phyloP scores from a whole-genome alignment of 441 rosid genomes.

The Aleurites moluccanus region DNA sequence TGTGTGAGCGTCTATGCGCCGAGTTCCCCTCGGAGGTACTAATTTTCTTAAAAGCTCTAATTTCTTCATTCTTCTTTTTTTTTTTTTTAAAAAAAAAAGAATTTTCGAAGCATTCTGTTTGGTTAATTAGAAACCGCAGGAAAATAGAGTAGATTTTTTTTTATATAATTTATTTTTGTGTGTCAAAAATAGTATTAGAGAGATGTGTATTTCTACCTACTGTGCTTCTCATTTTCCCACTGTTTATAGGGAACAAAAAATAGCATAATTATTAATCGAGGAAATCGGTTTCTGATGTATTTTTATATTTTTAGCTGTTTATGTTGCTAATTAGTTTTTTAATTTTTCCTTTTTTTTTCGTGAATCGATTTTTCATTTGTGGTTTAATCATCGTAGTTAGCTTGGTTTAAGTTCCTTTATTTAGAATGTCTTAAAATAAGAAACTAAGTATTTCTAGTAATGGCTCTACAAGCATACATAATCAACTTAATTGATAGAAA shows the following conservation, averaged over 20 bases:
- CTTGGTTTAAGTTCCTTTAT: neutral
- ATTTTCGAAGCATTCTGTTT: constrained; percentile 18
- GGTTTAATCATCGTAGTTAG: neutral
- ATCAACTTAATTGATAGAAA: neutral
- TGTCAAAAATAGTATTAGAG: neutral
- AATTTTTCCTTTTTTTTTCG: neutral
- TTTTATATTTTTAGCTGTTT: neutral
- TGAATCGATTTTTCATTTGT: neutral
- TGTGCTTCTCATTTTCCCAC: neutral
- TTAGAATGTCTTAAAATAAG: neutral
- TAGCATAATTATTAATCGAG: neutral
- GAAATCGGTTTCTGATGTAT: constrained; percentile 1
- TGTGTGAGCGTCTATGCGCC: constrained; percentile 96
- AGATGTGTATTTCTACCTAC: neutral
- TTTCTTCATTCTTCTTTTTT: neutral
- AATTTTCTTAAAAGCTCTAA: neutral
- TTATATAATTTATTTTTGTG: too few relatives aligned
- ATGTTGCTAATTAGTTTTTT: neutral
- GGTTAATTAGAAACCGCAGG: constrained; percentile 6
- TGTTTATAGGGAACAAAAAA: neutral
- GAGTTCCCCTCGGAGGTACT: constrained; percentile 94
- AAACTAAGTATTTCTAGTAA: neutral
- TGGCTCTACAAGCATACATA: neutral
- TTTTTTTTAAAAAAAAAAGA: too few relatives aligned
- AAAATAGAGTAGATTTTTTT: neutral